Evolutionary conservation across 768 basidiomycete species (phyloP).

Genomic region (Astraeus odoratus): DNA sequence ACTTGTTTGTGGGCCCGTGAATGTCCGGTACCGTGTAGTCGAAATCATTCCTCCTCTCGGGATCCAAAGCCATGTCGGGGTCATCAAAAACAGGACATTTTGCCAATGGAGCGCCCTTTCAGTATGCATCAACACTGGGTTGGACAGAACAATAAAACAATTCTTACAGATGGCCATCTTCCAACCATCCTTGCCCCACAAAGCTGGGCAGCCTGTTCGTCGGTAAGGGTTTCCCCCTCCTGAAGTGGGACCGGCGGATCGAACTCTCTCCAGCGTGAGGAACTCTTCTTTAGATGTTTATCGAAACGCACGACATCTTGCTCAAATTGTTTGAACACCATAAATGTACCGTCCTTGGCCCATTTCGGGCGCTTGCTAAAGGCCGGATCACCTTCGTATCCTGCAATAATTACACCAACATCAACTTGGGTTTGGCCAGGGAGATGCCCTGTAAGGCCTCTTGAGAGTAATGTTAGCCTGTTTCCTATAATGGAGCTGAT

Average conservation of each 20-base stretch:
- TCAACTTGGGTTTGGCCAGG: constrained; percentile 29
- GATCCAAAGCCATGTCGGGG: constrained; percentile 28
- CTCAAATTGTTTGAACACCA: constrained; percentile 44
- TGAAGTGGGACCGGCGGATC: constrained; percentile 14
- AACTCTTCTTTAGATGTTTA: constrained; percentile 35
- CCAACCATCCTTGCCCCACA: constrained; percentile 49
- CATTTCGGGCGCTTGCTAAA: constrained; percentile 30
- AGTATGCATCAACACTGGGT: neutral
- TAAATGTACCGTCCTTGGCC: constrained; percentile 46
- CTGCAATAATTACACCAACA: constrained; percentile 39
- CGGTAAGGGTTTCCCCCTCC: constrained; percentile 19
- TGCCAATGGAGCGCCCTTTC: constrained; percentile 37
- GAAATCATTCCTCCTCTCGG: constrained; percentile 38
- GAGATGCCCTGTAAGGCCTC: constrained; percentile 19
- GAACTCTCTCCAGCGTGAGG: constrained; percentile 4
- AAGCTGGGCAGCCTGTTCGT: constrained; percentile 38
- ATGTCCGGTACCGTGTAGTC: constrained; percentile 16
- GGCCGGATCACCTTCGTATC: constrained; percentile 34
- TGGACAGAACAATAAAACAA: neutral
- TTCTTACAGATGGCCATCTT: constrained; percentile 47
- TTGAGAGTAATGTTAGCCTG: constrained; percentile 23
- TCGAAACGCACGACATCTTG: constrained; percentile 49
- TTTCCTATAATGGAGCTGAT: constrained; percentile 26
- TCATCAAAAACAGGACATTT: constrained; percentile 39
- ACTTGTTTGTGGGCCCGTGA: constrained; percentile 4